A percentile compares a stretch with the other conserved stretches of the same genome.
phyloP scores from a whole-genome alignment of 1,284 basidiomycete genomes.

The Ceratobasidium sp. region DNA sequence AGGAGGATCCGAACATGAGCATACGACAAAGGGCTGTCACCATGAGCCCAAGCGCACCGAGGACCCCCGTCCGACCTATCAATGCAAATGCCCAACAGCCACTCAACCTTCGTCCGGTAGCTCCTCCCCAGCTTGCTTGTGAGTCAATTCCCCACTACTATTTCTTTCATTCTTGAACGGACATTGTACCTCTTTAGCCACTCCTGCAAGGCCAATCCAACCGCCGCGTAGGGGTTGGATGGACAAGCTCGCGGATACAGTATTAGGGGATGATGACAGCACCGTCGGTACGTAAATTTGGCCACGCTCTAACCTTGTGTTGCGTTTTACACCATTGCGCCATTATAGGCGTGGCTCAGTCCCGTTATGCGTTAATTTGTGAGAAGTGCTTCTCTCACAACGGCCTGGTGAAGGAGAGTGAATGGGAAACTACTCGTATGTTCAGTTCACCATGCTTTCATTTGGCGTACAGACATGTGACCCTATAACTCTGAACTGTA shows the following conservation, averaged over 20 bases:
- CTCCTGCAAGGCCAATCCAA: constrained; percentile 62
- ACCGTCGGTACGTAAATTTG: constrained; percentile 57
- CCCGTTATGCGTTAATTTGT: constrained; percentile 94
- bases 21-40: constrained; percentile 34
- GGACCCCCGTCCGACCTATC: constrained; percentile 30
- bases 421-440: constrained; percentile 93
- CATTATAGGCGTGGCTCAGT: constrained; percentile 54
- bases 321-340: constrained; percentile 1
- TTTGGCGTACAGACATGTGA: constrained; percentile 30
- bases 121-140: constrained; percentile 37
- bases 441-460: constrained; percentile 52
- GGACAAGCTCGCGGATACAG: constrained; percentile 87
- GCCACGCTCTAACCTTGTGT: constrained; percentile 14
- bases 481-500: constrained; percentile 54
- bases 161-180: not conserved
- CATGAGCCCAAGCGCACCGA: constrained; percentile 27
- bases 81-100: constrained; percentile 27
- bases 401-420: constrained; percentile 89
- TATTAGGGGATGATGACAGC: constrained; percentile 86
- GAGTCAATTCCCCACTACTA: not conserved
- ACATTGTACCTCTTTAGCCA: constrained; percentile 56
- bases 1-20: constrained; percentile 34
- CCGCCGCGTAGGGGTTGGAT: constrained; percentile 86
- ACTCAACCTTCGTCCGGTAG: constrained; percentile 22
- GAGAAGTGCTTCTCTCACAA: constrained; percentile 94